Conservation (phyloP, 768 basidiomycete species). For the Tulasnella sp. region DNA sequence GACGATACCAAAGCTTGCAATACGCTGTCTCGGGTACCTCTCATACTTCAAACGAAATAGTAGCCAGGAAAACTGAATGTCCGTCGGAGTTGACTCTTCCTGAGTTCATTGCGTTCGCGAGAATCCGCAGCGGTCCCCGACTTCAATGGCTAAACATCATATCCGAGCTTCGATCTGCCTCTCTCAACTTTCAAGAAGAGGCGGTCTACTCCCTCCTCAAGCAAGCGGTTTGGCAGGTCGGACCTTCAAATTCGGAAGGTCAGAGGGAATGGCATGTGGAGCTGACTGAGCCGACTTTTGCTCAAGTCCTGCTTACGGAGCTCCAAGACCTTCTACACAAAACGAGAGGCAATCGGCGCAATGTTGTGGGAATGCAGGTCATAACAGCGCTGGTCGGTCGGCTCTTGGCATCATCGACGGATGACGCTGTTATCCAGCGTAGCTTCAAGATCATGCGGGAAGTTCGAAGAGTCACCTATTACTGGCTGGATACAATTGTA, state of each 20-base stretch:
- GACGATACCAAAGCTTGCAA: constrained; percentile 28
- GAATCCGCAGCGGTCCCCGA: background rate
- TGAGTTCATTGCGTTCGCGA: constrained; percentile 4
- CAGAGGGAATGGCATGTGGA: too few relatives aligned
- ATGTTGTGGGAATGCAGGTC: background rate
- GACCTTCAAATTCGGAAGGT: too few relatives aligned
- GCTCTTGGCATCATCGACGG: background rate
- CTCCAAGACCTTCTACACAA: too few relatives aligned
- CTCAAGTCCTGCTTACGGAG: too few relatives aligned
- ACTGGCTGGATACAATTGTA: constrained; percentile 25
- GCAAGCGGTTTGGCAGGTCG: constrained; percentile 36
- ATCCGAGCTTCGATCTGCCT: constrained; percentile 31
- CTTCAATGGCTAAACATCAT: constrained; percentile 15
- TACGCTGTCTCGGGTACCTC: constrained; percentile 23
- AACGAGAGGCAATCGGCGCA: background rate
- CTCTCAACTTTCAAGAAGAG: constrained; percentile 29
- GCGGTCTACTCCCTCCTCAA: constrained; percentile 33
- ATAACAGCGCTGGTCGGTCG: background rate
- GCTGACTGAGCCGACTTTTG: too few relatives aligned
- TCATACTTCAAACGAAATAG: constrained; percentile 33
- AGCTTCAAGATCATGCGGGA: constrained; percentile 18
- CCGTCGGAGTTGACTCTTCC: constrained; percentile 28
- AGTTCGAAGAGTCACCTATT: constrained; percentile 32
- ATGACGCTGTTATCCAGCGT: background rate
- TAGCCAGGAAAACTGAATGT: constrained; percentile 34